phyloP scores from a whole-genome alignment of 257 asterid genomes.

The Ilex aquifolium region DNA sequence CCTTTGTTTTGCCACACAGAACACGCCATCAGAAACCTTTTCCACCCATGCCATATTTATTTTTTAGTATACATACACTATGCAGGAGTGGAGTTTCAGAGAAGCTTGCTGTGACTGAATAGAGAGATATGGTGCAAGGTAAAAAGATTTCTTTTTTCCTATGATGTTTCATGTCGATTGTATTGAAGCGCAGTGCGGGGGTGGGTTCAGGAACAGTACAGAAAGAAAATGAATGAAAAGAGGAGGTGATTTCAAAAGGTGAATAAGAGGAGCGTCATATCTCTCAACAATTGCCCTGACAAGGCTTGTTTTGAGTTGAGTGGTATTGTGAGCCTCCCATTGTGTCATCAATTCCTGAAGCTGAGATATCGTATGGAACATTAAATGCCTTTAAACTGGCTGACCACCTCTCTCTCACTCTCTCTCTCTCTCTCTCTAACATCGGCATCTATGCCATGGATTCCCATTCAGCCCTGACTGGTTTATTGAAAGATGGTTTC shows the following conservation, averaged over 20 bases:
- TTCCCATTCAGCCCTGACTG: conserved; percentile 1
- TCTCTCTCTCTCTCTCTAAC: conserved; percentile 3
- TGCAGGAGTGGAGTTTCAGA: too few species aligned
- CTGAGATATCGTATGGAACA: conserved; percentile 34
- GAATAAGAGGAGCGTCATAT: conserved; percentile 13
- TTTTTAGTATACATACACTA: too few species aligned
- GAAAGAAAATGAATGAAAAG: conserved; percentile 3
- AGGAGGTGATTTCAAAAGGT: conserved; percentile 18
- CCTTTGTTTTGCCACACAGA: too few species aligned
- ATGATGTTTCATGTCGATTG: too few species aligned
- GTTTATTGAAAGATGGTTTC: too few species aligned
- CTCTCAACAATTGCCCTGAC: conserved; percentile 36
- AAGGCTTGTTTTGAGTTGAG: conserved; percentile 20
- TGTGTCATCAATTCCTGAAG: conserved; percentile 43
- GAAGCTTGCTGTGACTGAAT: too few species aligned
- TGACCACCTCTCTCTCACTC: conserved; percentile 3
- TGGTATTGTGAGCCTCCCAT: conserved; percentile 1
- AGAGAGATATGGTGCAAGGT: neutral
- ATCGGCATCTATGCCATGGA: conserved; percentile 13
- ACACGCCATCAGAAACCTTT: too few species aligned
- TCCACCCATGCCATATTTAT: too few species aligned
- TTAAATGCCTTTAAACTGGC: conserved; percentile 4
- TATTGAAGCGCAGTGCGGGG: too few species aligned
- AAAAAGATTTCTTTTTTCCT: neutral
- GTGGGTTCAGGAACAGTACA: too few species aligned